These are phyloP conservation scores for Chondrus crispus DNA, from an alignment of 23 red algal genomes.

Conservation along the genomic window DNA sequence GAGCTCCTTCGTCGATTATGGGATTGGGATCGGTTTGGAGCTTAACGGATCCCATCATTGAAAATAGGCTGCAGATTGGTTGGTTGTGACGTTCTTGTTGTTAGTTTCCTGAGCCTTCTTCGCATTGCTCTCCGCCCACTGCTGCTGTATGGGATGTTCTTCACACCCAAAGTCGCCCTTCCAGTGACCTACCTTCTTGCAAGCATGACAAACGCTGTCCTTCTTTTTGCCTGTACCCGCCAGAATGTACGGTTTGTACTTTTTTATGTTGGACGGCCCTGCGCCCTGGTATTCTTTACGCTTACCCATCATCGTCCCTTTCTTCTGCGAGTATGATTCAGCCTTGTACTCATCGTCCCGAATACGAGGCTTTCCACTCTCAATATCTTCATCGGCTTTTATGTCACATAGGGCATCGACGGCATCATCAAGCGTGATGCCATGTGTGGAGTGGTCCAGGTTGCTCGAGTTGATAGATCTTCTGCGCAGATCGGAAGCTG, in stretches of 20 bases:
- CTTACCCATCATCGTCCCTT: background rate
- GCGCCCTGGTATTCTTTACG: background rate
- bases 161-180: background rate
- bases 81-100: no score
- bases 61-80: background rate
- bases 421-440: background rate
- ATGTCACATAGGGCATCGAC: background rate
- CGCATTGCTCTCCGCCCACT: no score
- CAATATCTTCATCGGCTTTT: background rate
- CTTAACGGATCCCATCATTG: background rate
- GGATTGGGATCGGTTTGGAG: background rate
- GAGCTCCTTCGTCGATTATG: background rate
- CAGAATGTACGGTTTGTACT: background rate
- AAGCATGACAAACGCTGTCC: background rate
- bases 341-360: background rate
- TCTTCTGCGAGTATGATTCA: background rate
- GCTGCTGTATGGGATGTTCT: no score
- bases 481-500: no score
- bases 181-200: background rate
- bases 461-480: no score
- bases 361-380: background rate
- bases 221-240: background rate
- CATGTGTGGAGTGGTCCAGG: no score
- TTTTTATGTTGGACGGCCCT: background rate
- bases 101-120: no score